These are phyloP conservation scores for Penicillium silybi DNA, from an alignment of 495 filamentous ascomycete genomes.

Conservation along the genomic window DNA sequence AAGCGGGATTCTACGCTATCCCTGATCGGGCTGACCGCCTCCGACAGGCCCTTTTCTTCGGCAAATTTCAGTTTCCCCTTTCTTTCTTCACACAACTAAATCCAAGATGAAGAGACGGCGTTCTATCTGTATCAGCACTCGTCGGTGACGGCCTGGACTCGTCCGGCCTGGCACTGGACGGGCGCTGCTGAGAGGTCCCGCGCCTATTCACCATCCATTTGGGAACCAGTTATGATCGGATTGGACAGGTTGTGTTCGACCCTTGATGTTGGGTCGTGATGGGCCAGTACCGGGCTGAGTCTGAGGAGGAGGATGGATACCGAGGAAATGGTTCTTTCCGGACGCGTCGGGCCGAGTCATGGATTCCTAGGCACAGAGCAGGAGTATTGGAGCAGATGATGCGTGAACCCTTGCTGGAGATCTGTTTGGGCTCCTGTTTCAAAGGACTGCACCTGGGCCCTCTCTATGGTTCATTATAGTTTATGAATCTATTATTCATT, in stretches of 20 bases:
- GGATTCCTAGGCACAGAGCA: too few species aligned
- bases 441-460: too few species aligned
- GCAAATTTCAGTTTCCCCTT: constrained; percentile 18
- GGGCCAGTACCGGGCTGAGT: not conserved
- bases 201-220: constrained; percentile 46
- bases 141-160: constrained; percentile 26
- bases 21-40: constrained; percentile 25
- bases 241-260: constrained; percentile 42
- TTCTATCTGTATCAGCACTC: constrained; percentile 45
- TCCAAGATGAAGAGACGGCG: constrained; percentile 52
- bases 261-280: not conserved
- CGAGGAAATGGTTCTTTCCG: not conserved
- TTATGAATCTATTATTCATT: too few species aligned
- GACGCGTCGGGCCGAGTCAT: too few species aligned
- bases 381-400: too few species aligned
- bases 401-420: too few species aligned
- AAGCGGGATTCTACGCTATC: constrained; percentile 32
- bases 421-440: too few species aligned
- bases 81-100: constrained; percentile 52
- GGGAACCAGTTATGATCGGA: constrained; percentile 44
- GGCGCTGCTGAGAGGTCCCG: constrained; percentile 51
- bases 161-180: constrained; percentile 33
- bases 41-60: constrained; percentile 14
- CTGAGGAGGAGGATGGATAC: not conserved
- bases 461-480: too few species aligned